Percentiles rank a stretch among this genome's conserved stretches.
Conservation (phyloP, 352 stramenopile species). For the Phytophthora niederhauseri region DNA sequence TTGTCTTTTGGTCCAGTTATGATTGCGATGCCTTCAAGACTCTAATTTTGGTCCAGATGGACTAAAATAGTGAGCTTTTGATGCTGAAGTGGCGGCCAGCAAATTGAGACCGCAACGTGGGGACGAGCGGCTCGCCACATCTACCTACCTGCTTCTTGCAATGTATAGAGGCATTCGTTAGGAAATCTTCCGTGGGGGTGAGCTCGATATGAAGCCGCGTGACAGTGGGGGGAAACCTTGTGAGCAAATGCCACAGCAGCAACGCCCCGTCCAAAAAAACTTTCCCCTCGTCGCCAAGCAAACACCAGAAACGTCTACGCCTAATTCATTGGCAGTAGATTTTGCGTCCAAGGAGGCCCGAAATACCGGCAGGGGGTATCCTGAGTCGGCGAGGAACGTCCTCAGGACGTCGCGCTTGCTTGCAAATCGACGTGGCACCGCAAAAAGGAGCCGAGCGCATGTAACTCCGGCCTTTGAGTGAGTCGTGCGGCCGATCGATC, state of each 20-base stretch:
- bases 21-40: constrained; percentile 5
- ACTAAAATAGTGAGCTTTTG: constrained; percentile 5
- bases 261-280: background rate
- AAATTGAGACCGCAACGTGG: background rate
- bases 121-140: too few species aligned
- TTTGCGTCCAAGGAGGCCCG: background rate
- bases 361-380: background rate
- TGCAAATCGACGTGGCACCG: background rate
- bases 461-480: background rate
- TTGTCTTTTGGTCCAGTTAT: constrained; percentile 7
- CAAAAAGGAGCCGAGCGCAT: background rate
- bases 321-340: background rate
- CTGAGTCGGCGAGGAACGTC: background rate
- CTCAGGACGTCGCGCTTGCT: background rate
- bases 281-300: background rate
- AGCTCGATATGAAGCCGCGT: background rate
- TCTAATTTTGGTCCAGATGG: constrained; percentile 3
- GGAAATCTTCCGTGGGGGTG: background rate
- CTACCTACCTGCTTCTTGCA: too few species aligned
- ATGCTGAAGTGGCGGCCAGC: background rate
- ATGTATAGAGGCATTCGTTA: background rate
- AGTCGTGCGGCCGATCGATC: background rate
- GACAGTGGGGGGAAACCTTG: background rate
- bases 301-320: background rate
- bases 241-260: background rate